Base-by-base conservation (phyloP, 139 green algal genomes). In the Chlamydomonas schloesseri region DNA sequence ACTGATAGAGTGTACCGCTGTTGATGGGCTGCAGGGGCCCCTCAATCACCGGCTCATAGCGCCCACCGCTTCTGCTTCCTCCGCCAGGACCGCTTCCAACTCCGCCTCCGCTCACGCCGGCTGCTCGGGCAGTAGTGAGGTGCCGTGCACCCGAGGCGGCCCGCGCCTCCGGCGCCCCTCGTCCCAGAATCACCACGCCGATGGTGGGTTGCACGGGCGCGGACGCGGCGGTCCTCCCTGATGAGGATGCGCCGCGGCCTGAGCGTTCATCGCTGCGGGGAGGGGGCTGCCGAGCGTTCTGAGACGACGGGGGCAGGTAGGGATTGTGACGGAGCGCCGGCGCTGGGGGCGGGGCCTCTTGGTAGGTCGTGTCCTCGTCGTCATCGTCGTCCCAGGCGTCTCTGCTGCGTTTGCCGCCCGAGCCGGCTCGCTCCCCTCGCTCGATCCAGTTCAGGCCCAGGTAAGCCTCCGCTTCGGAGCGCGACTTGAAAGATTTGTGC, bases 401-500 rank as follows among this genome's bases (percentile, higher is more conserved):
- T 23, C 24, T 21, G 42, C 29, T 46, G 1, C 29, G 29, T 47
- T 9, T 78, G 26, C 6, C 75, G 13, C 68, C 75, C 4, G 57
- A 23, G 57, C 75, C 23, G 1, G n/a, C n/a, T n/a, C 75, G 75
- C 75, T 82, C 42, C 42, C 42, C 42, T 72, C n/a, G 24, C 15
- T 21, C 50, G 24, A 36, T 21, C 58, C 13, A 15, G 36, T 33
- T 33, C 13, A 31, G 29, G 47, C 5, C 33, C 31, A 83, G 60
- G 36, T 83, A 83, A 13, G 29, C 37, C 42, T 73, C 62, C 15
- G 76, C 76, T 5, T 73, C 60, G 3, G 15, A n/a, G 21, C 78
- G 65, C 24, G 28, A 37, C n/a, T 74, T 65, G 81, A 87, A 87
- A 0, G 46, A 70, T 57, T 87, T 87, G 36, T 80, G 67, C 53